These are phyloP conservation scores for Cladosporium velox DNA, from an alignment of 2,329 filamentous ascomycete species.

Conservation along the genomic window DNA sequence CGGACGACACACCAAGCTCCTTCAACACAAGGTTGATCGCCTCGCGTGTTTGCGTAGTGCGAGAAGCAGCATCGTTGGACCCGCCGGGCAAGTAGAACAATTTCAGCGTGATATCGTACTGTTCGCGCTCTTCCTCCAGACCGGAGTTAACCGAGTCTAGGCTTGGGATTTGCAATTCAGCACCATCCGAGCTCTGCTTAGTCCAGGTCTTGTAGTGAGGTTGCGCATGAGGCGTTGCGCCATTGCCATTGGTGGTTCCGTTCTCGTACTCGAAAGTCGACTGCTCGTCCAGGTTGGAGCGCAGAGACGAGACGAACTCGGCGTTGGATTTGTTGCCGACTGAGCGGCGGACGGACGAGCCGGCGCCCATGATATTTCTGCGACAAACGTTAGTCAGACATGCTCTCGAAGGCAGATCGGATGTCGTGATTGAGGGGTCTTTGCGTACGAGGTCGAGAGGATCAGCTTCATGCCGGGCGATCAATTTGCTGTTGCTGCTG, in stretches of 20 bases:
- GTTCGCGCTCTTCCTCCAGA: slow-evolving; percentile 74
- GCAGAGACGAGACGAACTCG: slow-evolving; percentile 85
- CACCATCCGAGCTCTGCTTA: slow-evolving; percentile 61
- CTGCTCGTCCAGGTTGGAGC: slow-evolving; percentile 67
- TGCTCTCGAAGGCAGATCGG: slow-evolving; percentile 21
- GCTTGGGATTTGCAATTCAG: slow-evolving; percentile 61
- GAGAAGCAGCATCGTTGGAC: slow-evolving; percentile 51
- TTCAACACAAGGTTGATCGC: slow-evolving; percentile 78
- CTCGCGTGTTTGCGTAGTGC: slow-evolving; percentile 71
- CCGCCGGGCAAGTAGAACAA: slow-evolving; percentile 80
- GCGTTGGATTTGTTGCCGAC: slow-evolving; percentile 83
- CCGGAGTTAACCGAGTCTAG: slow-evolving; percentile 71
- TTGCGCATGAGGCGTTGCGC: slow-evolving; percentile 19
- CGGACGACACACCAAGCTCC: slow-evolving; percentile 71
- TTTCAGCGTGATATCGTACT: slow-evolving; percentile 95
- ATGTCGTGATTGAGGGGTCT: slow-evolving; percentile 16
- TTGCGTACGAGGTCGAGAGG: slow-evolving; percentile 77
- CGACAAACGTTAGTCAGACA: slow-evolving; percentile 8
- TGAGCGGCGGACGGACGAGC: slow-evolving; percentile 78
- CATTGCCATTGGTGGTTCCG: slow-evolving; percentile 23
- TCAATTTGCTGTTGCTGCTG: neutral
- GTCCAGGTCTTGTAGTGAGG: slow-evolving; percentile 66
- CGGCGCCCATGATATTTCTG: slow-evolving; percentile 82
- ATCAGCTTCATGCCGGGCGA: slow-evolving; percentile 71
- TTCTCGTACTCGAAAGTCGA: slow-evolving; percentile 22